Evolutionary conservation across 306 rosid genomes (phyloP).

Genomic region (Quillaja saponaria): DNA sequence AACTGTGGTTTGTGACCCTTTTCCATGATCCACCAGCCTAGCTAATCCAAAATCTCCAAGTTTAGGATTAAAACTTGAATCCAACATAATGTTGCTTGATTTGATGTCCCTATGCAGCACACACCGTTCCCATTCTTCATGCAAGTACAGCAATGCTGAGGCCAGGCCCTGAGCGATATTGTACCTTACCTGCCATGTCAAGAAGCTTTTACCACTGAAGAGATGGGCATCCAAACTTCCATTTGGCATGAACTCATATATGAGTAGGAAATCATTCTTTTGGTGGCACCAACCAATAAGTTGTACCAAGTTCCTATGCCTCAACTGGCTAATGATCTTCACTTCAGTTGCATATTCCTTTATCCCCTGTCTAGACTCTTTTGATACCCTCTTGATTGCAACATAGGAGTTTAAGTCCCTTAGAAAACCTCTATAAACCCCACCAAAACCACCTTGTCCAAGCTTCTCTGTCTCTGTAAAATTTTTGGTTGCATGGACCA

Average conservation of each 20-base stretch:
- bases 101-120: slow-evolving; percentile 53
- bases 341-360: slow-evolving; percentile 46
- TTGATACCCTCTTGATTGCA: slow-evolving; percentile 46
- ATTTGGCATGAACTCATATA: slow-evolving; percentile 47
- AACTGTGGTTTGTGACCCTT: slow-evolving; percentile 34
- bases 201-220: slow-evolving; percentile 9
- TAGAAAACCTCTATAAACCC: slow-evolving; percentile 42
- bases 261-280: slow-evolving; percentile 33
- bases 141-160: slow-evolving; percentile 42
- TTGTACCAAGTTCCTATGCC: slow-evolving; percentile 43
- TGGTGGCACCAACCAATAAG: slow-evolving; percentile 51
- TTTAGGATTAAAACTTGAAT: slow-evolving; percentile 40
- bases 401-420: slow-evolving; percentile 26
- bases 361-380: slow-evolving; percentile 36
- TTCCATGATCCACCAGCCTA: slow-evolving; percentile 41
- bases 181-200: slow-evolving; percentile 38
- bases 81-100: slow-evolving; percentile 53
- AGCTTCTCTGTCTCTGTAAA: slow-evolving; percentile 38
- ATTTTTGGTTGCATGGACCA: slow-evolving; percentile 39
- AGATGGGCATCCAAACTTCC: slow-evolving; percentile 49
- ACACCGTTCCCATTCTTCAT: slow-evolving; percentile 49
- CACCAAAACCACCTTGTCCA: slow-evolving; percentile 54
- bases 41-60: slow-evolving; percentile 56
- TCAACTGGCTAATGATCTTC: slow-evolving; percentile 35
- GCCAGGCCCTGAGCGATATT: slow-evolving; percentile 38